Conservation (phyloP, 2,329 filamentous ascomycete genomes). For the Alternaria conjuncta region DNA sequence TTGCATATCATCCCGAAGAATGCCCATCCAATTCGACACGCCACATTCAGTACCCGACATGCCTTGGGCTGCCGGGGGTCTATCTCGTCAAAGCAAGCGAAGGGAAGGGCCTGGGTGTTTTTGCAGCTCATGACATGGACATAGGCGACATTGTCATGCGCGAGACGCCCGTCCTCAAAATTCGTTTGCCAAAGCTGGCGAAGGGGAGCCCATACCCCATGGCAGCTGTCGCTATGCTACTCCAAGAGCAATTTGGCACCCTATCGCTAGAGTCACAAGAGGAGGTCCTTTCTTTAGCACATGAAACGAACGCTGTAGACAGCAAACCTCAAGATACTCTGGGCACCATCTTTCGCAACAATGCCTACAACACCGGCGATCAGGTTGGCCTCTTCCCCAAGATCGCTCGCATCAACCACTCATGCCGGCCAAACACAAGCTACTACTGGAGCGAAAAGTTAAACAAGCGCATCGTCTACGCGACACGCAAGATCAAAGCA, state of each 20-base stretch:
- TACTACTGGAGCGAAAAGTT: slow-evolving; percentile 46
- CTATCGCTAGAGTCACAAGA: slow-evolving; percentile 28
- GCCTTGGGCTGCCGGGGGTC: slow-evolving; percentile 30
- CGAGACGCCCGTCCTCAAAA: slow-evolving; percentile 49
- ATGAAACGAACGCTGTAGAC: slow-evolving; percentile 28
- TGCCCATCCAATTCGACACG: slow-evolving; percentile 17
- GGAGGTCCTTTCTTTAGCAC: slow-evolving; percentile 37
- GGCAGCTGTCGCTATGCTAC: slow-evolving; percentile 24
- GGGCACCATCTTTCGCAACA: slow-evolving; percentile 44
- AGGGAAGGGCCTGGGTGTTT: slow-evolving; percentile 53
- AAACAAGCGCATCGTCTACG: slow-evolving; percentile 44
- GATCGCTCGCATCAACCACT: slow-evolving; percentile 47
- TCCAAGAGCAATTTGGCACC: slow-evolving; percentile 32
- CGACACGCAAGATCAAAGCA: slow-evolving; percentile 43
- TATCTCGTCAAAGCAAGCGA: slow-evolving; percentile 41
- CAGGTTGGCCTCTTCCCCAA: slow-evolving; percentile 44
- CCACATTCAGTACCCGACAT: slow-evolving; percentile 26
- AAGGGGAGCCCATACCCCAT: slow-evolving; percentile 38
- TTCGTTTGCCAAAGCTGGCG: slow-evolving; percentile 34
- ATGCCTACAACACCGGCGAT: slow-evolving; percentile 43
- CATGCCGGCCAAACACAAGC: slow-evolving; percentile 45
- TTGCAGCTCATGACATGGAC: slow-evolving; percentile 47
- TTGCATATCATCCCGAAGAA: slow-evolving; percentile 13
- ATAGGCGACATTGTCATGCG: slow-evolving; percentile 50
- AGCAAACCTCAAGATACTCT: slow-evolving; percentile 28